A percentile compares a stretch with the other conserved stretches of the same genome.
Conservation (phyloP, 169 alveolate species). For the Perkinsus chesapeaki region DNA sequence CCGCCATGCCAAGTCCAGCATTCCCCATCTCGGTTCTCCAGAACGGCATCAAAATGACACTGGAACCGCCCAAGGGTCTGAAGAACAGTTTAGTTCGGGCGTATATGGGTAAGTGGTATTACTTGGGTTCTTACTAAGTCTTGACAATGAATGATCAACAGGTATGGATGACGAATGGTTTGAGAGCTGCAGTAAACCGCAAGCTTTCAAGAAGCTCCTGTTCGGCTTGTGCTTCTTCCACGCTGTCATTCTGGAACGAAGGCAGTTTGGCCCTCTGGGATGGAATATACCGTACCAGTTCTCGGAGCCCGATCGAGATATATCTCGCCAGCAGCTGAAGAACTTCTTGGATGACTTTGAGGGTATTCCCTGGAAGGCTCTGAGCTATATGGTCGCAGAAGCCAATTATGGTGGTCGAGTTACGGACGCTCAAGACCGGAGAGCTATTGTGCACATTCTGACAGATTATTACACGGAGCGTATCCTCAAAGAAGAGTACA, state of each 20-base stretch:
- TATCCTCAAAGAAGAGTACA: conserved; percentile 64
- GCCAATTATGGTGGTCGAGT: conserved; percentile 95
- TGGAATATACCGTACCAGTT: conserved; percentile 92
- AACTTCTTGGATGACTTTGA: conserved; percentile 79
- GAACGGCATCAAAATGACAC: conserved; percentile 81
- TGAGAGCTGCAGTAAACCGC: conserved; percentile 75
- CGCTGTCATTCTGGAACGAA: conserved; percentile 85
- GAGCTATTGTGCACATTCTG: conserved; percentile 42
- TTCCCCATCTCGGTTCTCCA: conserved; percentile 64
- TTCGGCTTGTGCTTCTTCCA: conserved; percentile 87
- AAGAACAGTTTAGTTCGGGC: conserved; percentile 69
- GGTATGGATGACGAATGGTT: conserved; percentile 73
- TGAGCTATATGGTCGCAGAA: conserved; percentile 86
- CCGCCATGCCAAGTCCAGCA: conserved; percentile 74
- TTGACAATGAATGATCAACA: conserved; percentile 80
- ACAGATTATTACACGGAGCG: conserved; percentile 71
- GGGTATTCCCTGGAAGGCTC: conserved; percentile 75
- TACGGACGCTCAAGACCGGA: conserved; percentile 89
- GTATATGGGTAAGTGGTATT: conserved; percentile 20
- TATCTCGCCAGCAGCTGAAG: conserved; percentile 79
- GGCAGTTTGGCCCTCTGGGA: conserved; percentile 93
- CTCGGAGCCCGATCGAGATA: conserved; percentile 86
- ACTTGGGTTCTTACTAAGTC: conserved; percentile 27
- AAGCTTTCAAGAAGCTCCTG: conserved; percentile 79
- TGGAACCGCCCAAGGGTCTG: conserved; percentile 90